Evolutionary conservation across 2,329 filamentous ascomycete genomes (phyloP), one percentile per base, ranked within the genome.

Genomic region (Salinomyces thailandicus): DNA sequence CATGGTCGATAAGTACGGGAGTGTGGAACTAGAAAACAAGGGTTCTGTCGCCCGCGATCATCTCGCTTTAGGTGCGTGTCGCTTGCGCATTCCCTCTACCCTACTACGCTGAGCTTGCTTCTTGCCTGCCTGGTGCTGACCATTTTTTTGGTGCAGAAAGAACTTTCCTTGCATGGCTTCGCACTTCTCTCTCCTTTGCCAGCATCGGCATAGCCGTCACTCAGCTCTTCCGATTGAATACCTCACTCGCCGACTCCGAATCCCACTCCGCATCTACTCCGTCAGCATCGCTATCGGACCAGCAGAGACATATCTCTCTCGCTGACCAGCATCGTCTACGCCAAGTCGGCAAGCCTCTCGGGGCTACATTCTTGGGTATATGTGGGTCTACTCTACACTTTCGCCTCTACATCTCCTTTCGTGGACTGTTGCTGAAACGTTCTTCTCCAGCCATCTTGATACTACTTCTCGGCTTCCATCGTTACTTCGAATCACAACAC

Each of bases 111-210:
- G 22, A n/a, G n/a, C n/a, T 8, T 26, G 39, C 33, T 36, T 31
- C 16, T 31, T 38, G 18, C 28, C 31, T 16, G 8, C 31, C n/a
- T n/a, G n/a, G n/a, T n/a, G n/a, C n/a, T n/a, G n/a, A n/a, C n/a
- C n/a, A n/a, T n/a, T n/a, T n/a, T n/a, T n/a, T n/a, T n/a, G n/a
- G 22, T 26, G 8, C 47, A 86, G 84, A 91, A 61, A 73, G 84
- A 14, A 91, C 84, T 0, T 91, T 89, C 59, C 73, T 91, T 19
- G 84, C 84, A 37, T 91, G 84, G 84, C 71, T 91, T 29, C 75
- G 84, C 35, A 91, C 84, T 2, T 86, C 81, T 2, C 71, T 91
- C 22, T 77, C 81, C 16, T 91, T 91, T 53, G 81, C 83, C 8
- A 81, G 75, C 20, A 89, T 91, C 47, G 84, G 84, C 39, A 82